Evolutionary conservation across 1,284 basidiomycete genomes (phyloP).

Genomic region (Microbotryum lychnidis-dioicae): DNA sequence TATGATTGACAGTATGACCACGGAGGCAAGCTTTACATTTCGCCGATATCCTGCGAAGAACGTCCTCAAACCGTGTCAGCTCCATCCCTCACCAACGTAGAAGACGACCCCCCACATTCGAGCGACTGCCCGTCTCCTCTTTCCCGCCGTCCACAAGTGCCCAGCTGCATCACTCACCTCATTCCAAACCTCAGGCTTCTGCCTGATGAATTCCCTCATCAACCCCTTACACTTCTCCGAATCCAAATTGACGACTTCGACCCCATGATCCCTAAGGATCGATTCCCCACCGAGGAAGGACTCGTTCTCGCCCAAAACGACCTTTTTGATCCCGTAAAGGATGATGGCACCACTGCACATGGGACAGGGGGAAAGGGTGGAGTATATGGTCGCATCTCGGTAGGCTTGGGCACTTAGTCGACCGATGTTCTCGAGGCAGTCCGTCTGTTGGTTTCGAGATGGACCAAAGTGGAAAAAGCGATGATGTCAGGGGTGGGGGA

Average conservation of each 20-base stretch:
- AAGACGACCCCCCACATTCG: too few species aligned
- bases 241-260: slow-evolving; percentile 33
- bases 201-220: slow-evolving; percentile 48
- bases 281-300: slow-evolving; percentile 30
- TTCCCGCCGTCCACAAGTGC: too few species aligned
- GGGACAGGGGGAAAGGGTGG: slow-evolving; percentile 16
- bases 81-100: too few species aligned
- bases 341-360: slow-evolving; percentile 23
- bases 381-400: slow-evolving; percentile 18
- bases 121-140: too few species aligned
- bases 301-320: slow-evolving; percentile 30
- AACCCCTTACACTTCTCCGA: slow-evolving; percentile 46
- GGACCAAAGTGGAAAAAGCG: too few species aligned
- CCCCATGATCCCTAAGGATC: slow-evolving; percentile 12
- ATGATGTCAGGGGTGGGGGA: too few species aligned
- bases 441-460: slow-evolving; percentile 1
- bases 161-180: slow-evolving; percentile 5
- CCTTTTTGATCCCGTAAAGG: slow-evolving; percentile 24
- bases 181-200: slow-evolving; percentile 48
- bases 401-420: slow-evolving; percentile 18
- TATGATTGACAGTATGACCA: too few species aligned
- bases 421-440: slow-evolving; percentile 24
- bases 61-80: too few species aligned
- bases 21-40: too few species aligned
- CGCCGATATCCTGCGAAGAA: too few species aligned